A percentile compares a stretch with the other conserved stretches of the same genome.
These are phyloP conservation scores for Chlorella variabilis DNA, from an alignment of 163 green algal genomes.

Conservation along the genomic window DNA sequence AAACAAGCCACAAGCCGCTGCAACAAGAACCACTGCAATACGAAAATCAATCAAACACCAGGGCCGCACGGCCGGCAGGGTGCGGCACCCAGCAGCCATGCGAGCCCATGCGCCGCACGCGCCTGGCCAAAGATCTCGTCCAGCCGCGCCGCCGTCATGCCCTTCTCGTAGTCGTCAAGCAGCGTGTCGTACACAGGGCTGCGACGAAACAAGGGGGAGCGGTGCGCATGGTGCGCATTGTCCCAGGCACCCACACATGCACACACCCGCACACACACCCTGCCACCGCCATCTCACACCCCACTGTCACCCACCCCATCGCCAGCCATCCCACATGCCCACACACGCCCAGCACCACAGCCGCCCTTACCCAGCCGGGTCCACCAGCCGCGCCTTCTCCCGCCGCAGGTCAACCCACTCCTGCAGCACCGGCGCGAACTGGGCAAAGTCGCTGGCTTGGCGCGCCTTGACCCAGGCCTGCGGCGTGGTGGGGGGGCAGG, in stretches of 20 bases:
- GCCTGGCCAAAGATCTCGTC: conserved; percentile 79
- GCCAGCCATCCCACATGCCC: too few relatives aligned
- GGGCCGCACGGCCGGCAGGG: too few relatives aligned
- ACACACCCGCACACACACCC: neutral
- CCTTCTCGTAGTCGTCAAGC: conserved; percentile 88
- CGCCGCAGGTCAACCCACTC: conserved; percentile 60
- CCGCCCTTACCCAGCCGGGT: conserved; percentile 6
- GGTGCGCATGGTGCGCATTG: too few relatives aligned
- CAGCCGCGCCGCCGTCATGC: conserved; percentile 75
- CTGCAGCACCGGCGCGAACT: conserved; percentile 76
- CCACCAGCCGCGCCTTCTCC: conserved; percentile 64
- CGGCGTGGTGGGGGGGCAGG: too few relatives aligned
- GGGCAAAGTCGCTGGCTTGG: conserved; percentile 68
- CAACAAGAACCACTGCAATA: too few relatives aligned
- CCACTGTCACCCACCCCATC: too few relatives aligned
- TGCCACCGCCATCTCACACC: too few relatives aligned
- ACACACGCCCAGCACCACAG: too few relatives aligned
- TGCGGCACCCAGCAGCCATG: too few relatives aligned
- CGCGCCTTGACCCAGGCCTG: conserved; percentile 77
- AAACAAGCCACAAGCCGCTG: too few relatives aligned
- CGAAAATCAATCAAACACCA: too few relatives aligned
- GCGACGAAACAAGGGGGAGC: neutral
- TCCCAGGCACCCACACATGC: too few relatives aligned
- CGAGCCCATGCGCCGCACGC: neutral
- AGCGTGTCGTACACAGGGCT: conserved; percentile 67